A percentile compares a stretch with the other conserved stretches of the same genome.
Conservation (phyloP, 306 rosid species). For the Gillenia trifoliata region DNA sequence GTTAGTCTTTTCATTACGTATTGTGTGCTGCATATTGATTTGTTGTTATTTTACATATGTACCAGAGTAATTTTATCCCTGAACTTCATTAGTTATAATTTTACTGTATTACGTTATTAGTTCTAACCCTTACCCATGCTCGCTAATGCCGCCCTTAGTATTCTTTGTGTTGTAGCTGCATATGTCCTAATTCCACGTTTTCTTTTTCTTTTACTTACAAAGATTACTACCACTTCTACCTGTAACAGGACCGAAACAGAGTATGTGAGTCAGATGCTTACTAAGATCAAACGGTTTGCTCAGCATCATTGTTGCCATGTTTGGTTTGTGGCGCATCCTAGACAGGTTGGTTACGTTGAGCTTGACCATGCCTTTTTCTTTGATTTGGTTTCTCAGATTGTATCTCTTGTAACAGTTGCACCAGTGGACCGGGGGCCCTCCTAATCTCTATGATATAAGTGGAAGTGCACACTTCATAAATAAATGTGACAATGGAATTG, state of each 20-base stretch:
- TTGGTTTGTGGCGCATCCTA: slow-evolving; percentile 98
- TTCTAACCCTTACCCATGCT: not conserved
- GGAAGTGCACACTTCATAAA: slow-evolving; percentile 95
- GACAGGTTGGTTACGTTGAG: slow-evolving; percentile 56
- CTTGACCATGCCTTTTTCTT: not conserved
- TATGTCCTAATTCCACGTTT: not conserved
- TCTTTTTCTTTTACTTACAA: not conserved
- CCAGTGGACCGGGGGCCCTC: slow-evolving; percentile 71
- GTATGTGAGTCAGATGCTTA: slow-evolving; percentile 93
- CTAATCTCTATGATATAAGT: slow-evolving; percentile 90
- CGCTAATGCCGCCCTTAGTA: no score
- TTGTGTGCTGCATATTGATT: not conserved
- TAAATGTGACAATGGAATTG: slow-evolving; percentile 92
- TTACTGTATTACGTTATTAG: not conserved
- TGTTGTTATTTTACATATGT: not conserved
- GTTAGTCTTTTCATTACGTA: slow-evolving; percentile 44
- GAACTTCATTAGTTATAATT: not conserved
- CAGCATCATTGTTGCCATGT: slow-evolving; percentile 94
- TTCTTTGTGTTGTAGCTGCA: no score
- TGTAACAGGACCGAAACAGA: slow-evolving; percentile 84
- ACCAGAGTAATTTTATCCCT: not conserved
- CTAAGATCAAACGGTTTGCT: slow-evolving; percentile 84
- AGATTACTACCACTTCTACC: not conserved
- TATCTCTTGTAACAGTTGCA: slow-evolving; percentile 51
- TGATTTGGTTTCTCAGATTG: slow-evolving; percentile 15